Evolutionary conservation across 2,329 filamentous ascomycete genomes (phyloP).

Genomic region (Pyrenochaeta sp.): DNA sequence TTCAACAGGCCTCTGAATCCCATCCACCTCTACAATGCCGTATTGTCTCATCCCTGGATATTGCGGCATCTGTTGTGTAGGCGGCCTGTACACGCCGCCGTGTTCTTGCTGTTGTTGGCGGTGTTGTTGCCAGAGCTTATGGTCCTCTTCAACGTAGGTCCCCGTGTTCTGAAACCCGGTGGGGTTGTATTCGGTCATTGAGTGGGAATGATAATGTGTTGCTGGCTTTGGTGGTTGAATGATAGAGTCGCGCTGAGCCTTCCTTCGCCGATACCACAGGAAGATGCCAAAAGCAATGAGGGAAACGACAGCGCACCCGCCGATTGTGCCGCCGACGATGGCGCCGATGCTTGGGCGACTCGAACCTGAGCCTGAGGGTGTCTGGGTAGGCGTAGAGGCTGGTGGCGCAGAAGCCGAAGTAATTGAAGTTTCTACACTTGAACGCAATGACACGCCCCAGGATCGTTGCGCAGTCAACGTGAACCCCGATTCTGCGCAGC

Average conservation of each 20-base stretch:
- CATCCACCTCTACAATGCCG: conserved; percentile 21
- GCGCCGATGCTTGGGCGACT: conserved; percentile 31
- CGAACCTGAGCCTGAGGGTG: conserved; percentile 1
- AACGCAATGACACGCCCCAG: not conserved
- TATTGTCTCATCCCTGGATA: conserved; percentile 12
- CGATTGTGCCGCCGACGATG: conserved; percentile 45
- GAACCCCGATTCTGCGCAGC: conserved; percentile 32
- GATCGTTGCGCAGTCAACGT: conserved; percentile 28
- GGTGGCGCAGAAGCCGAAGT: conserved; percentile 11
- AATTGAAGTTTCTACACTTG: conserved; percentile 2
- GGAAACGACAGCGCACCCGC: conserved; percentile 35
- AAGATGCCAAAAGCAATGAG: conserved; percentile 32
- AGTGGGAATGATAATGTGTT: conserved; percentile 1
- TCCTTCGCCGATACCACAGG: conserved; percentile 28
- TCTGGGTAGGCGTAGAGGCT: not conserved
- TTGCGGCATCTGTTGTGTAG: conserved; percentile 1
- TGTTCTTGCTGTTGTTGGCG: not conserved
- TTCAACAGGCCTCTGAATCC: conserved; percentile 14
- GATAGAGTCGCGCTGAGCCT: not conserved
- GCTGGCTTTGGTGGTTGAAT: not conserved
- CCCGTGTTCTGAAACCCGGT: conserved; percentile 10
- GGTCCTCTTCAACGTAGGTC: conserved; percentile 7
- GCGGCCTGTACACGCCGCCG: conserved; percentile 1
- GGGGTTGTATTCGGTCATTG: conserved; percentile 15
- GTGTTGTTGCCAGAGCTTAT: conserved; percentile 10